These are phyloP conservation scores for Pichia sp. DNA, from an alignment of 1,139 yeast genomes.

Conservation along the genomic window DNA sequence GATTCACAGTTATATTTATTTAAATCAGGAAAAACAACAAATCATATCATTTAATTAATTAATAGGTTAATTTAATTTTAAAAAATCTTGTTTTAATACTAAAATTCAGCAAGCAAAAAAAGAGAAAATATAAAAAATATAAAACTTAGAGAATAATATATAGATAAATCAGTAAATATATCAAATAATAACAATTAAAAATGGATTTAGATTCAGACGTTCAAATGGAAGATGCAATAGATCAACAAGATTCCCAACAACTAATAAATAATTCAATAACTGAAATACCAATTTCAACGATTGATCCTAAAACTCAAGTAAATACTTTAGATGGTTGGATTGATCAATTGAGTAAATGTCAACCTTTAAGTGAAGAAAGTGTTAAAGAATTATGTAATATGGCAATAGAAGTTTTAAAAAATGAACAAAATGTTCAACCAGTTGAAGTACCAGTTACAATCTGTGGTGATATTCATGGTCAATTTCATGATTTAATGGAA, in stretches of 20 bases:
- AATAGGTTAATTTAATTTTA: too few relatives aligned
- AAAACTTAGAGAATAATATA: background rate
- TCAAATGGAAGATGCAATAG: slow-evolving; percentile 59
- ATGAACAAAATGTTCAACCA: slow-evolving; percentile 89
- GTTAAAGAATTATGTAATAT: slow-evolving; percentile 76
- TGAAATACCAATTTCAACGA: slow-evolving; percentile 23
- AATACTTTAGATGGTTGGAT: slow-evolving; percentile 86
- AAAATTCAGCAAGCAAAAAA: too few relatives aligned
- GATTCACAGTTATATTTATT: too few relatives aligned
- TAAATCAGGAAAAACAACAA: too few relatives aligned
- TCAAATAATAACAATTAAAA: background rate
- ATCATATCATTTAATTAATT: too few relatives aligned
- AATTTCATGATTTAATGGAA: slow-evolving; percentile 87
- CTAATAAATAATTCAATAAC: background rate
- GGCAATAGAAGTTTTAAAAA: slow-evolving; percentile 88
- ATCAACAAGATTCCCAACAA: slow-evolving; percentile 25
- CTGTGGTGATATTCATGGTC: slow-evolving; percentile 98
- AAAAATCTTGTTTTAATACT: too few relatives aligned
- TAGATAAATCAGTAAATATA: background rate
- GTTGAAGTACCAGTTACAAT: slow-evolving; percentile 97
- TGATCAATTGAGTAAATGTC: slow-evolving; percentile 67
- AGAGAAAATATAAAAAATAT: background rate
- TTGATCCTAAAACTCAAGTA: slow-evolving; percentile 48
- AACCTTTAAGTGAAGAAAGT: slow-evolving; percentile 76
- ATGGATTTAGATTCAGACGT: slow-evolving; percentile 60